Base-by-base conservation (phyloP, 495 filamentous ascomycete genomes). In the Aspergillus mulundensis region DNA sequence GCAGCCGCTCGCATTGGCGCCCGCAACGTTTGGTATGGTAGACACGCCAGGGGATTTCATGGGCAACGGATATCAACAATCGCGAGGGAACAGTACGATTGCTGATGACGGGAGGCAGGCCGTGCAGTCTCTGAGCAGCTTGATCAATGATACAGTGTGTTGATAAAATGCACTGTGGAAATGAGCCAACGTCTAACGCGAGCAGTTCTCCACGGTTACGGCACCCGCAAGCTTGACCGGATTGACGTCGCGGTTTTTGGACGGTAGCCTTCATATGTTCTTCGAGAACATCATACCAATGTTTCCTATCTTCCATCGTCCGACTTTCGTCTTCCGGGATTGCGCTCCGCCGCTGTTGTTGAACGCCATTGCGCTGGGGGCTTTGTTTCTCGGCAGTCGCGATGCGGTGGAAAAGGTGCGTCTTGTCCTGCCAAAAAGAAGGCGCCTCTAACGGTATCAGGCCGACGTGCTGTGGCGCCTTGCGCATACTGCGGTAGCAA, bases 31-130 rank as follows among this genome's bases (percentile, higher is more conserved):
- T 15, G 47, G 18, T 0, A 1, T 50, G 0, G 28, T 3, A 0
- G 47, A 50, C 3, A 18, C 18, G 30, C 30, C 25, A 10, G 28
- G 10, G 30, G 47, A 50, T 19, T 44, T 44, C 5, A 5, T 21
- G 41, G 19, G 18, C 2, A 21, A 11, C 12, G 20, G 14, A 21
- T 20, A 44, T 16, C 41, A 19, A 6, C 16, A 44, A 5, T 19
- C n/a, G 7, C 18, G 10, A 5, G 3, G 14, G 5, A 21, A 19
- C 30, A 50, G 30, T 18, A 50, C 47, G 2, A 50, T 50, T 3
- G 47, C 30, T 15, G 47, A 50, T 14, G 32, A 50, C 30, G 47
- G 47, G 11, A 32, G 47, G 21, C 47, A 50, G 25, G 47, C 47
- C 0, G 34, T 50, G 1, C 47, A 50, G 47, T 19, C n/a, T 2